Percentiles rank a stretch among this genome's conserved stretches.
Conservation (phyloP, 805 yeast species). For the Jamesozyma jinghongensis region DNA sequence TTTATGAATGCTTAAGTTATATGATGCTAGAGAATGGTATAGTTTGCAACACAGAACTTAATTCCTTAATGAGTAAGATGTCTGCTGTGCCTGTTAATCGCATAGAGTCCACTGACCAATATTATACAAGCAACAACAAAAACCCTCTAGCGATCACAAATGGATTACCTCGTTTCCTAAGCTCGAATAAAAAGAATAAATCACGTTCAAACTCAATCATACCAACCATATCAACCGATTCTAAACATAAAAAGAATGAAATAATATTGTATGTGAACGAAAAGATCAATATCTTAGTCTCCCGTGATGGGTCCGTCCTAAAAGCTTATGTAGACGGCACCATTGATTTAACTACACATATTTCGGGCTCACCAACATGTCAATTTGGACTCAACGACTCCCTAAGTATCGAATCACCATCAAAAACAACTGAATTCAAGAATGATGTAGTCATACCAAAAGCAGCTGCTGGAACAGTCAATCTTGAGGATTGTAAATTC, state of each 20-base stretch:
- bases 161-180: too few relatives aligned
- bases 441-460: conserved; percentile 16
- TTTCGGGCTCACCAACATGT: conserved; percentile 79
- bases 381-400: conserved; percentile 67
- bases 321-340: conserved; percentile 71
- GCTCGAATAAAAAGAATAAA: not conserved
- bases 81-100: conserved; percentile 14
- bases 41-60: conserved; percentile 22
- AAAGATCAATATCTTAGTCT: conserved; percentile 59
- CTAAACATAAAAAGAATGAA: conserved; percentile 59
- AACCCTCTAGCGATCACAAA: too few relatives aligned
- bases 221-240: too few relatives aligned
- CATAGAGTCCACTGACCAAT: conserved; percentile 1
- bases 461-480: conserved; percentile 35
- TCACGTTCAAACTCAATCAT: too few relatives aligned
- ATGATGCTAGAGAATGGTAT: conserved; percentile 34
- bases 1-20: conserved; percentile 74
- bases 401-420: conserved; percentile 11
- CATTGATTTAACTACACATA: conserved; percentile 51
- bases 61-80: conserved; percentile 18
- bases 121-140: not conserved
- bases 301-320: conserved; percentile 53
- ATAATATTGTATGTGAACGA: conserved; percentile 70
- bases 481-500: conserved; percentile 69
- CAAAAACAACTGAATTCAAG: conserved; percentile 11